Base-by-base conservation (phyloP, 2,329 filamentous ascomycete genomes). In the Fusarium longipes region DNA sequence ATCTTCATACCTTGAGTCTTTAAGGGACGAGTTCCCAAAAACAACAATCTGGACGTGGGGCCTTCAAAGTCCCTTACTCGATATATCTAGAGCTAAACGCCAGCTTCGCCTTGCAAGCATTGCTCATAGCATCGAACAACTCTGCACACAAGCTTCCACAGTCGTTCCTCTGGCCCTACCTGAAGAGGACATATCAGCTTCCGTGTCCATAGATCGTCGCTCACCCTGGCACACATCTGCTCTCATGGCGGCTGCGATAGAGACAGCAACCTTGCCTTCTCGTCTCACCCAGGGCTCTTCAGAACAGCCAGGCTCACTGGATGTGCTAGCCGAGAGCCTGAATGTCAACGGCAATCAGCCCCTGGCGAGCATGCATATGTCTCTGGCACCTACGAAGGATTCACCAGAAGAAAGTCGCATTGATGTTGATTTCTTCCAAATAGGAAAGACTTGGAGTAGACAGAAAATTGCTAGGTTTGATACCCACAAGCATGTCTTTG, bases 11-110 rank as follows among this genome's bases (percentile, higher is more conserved):
- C 77, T 93, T 25, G 90, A 98, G 76, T 85, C 89, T 29, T 79
- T 99, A 57, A 83, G 92, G 63, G 96, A 99, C 75, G 96, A 99
- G 76, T 95, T 94, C 76, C 93, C 93, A 29, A 98, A 97, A 80
- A 87, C 89, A 32, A 88, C 88, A 49, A 87, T 97, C 30, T 96
- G 93, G 91, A 86, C 93, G 14, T 98, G 94, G 90, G 94, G 91
- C 1, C 77, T 93, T 22, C 91, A 96, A 76, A 89, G 90, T 56
- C 80, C 81, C 2, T 81, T 84, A 38, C 81, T 78, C 47, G 85
- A 82, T 40, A 80, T 84, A 29, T 78, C 84, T 36, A 82, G 87
- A 72, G 87, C 90, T 76, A 77, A 77, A 58, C 73, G 78, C 27
- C 74, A 76, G 49, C 80, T 90, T 39, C 87, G 89, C 57, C 83